Conservation (phyloP, 257 asterid genomes). For the Solanum commersonii region DNA sequence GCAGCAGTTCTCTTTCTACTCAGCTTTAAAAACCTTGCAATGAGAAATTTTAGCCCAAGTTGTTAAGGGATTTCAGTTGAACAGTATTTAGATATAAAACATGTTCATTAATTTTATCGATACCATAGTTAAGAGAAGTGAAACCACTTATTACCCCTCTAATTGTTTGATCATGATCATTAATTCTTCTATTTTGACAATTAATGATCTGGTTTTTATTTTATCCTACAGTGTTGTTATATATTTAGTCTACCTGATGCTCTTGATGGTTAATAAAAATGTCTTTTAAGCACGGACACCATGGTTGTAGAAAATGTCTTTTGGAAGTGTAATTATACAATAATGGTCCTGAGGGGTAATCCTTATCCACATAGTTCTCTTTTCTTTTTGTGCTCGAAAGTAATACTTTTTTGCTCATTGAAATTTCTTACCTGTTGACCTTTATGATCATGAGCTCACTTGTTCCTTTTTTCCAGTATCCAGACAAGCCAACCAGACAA, state of each 20-base stretch:
- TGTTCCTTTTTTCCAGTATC: slow-evolving; percentile 55
- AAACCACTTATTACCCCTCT: not conserved
- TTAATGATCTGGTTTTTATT: not conserved
- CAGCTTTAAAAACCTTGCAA: not conserved
- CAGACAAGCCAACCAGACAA: slow-evolving; percentile 92
- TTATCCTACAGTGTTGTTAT: not conserved
- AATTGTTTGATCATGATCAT: not conserved
- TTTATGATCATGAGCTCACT: not conserved
- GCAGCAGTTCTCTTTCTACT: not conserved
- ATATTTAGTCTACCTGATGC: not conserved
- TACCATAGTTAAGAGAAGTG: not conserved
- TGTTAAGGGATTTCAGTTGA: not conserved
- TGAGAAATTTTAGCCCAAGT: not conserved
- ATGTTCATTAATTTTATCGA: not conserved
- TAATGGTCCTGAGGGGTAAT: not conserved
- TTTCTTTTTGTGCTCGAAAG: not conserved
- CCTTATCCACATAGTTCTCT: not conserved
- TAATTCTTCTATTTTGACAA: not conserved
- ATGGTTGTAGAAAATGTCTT: not conserved
- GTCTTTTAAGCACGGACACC: not conserved
- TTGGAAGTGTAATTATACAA: not conserved
- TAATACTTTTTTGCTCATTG: not conserved
- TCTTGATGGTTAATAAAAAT: not conserved
- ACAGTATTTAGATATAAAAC: not conserved
- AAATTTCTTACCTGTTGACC: not conserved